Conservation (phyloP, 2,329 filamentous ascomycete genomes). For the Penicillium sp. region DNA sequence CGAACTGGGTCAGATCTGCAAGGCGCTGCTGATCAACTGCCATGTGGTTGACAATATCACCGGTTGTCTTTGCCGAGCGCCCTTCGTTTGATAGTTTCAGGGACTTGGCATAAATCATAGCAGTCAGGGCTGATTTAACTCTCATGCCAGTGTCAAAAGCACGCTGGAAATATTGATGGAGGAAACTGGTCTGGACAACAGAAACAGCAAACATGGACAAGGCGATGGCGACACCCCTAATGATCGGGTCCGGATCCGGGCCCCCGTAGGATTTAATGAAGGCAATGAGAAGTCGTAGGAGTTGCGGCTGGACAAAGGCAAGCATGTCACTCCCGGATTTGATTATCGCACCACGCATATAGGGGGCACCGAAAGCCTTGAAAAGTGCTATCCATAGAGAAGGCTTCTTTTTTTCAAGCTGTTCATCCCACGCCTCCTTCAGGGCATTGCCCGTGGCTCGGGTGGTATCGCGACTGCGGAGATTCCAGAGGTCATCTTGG, state of each 20-base stretch:
- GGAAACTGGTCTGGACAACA: conserved; percentile 77
- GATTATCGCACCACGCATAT: conserved; percentile 76
- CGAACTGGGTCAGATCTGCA: conserved; percentile 91
- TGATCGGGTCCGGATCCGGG: conserved; percentile 67
- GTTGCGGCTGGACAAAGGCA: conserved; percentile 86
- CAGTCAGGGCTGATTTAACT: conserved; percentile 85
- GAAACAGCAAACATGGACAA: conserved; percentile 89
- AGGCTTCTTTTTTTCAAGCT: conserved; percentile 71
- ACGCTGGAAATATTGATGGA: conserved; percentile 97
- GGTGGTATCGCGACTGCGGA: conserved; percentile 77
- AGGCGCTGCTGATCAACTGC: conserved; percentile 95
- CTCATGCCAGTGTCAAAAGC: conserved; percentile 96
- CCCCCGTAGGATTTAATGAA: conserved; percentile 76
- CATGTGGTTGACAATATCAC: conserved; percentile 99
- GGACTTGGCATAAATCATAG: conserved; percentile 89
- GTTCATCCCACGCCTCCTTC: conserved; percentile 70
- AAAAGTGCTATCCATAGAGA: conserved; percentile 86
- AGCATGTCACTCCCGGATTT: conserved; percentile 85
- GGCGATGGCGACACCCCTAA: conserved; percentile 83
- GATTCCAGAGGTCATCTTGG: conserved; percentile 92
- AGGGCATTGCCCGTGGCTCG: conserved; percentile 68
- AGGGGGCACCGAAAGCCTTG: conserved; percentile 79
- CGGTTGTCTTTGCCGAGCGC: conserved; percentile 80
- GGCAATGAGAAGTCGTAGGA: conserved; percentile 76
- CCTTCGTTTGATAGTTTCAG: conserved; percentile 91